Percentiles rank a stretch among this genome's conserved stretches.
These are phyloP conservation scores for Castanea crenata DNA, from an alignment of 306 rosid species.

Conservation along the genomic window DNA sequence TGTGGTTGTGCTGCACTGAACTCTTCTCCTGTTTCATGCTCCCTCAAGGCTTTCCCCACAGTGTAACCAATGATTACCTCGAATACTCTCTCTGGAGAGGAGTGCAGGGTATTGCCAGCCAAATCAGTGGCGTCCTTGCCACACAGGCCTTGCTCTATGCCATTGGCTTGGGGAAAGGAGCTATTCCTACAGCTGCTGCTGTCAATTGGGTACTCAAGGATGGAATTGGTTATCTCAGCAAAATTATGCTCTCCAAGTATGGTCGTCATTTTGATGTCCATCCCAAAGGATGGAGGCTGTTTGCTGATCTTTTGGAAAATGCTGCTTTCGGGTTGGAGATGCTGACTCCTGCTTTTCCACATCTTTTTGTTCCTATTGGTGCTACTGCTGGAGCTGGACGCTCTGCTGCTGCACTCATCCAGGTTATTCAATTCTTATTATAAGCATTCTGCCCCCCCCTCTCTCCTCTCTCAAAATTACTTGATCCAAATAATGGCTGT, in stretches of 20 bases:
- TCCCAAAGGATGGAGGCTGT: slow-evolving; percentile 96
- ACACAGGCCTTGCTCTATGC: slow-evolving; percentile 93
- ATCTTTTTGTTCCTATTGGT: slow-evolving; percentile 66
- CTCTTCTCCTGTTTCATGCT: slow-evolving; percentile 66
- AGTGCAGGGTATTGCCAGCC: slow-evolving; percentile 92
- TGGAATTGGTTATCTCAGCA: slow-evolving; percentile 90
- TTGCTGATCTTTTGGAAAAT: slow-evolving; percentile 87
- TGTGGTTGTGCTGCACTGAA: slow-evolving; percentile 46
- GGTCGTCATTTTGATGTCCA: slow-evolving; percentile 94
- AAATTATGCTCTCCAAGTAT: slow-evolving; percentile 77
- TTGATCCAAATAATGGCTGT: not conserved
- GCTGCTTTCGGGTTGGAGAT: slow-evolving; percentile 94
- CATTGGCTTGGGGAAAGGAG: slow-evolving; percentile 92
- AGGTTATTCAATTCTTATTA: slow-evolving; percentile 23
- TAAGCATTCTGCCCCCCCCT: not conserved
- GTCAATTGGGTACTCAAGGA: slow-evolving; percentile 93
- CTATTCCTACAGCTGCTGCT: slow-evolving; percentile 88
- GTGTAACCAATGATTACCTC: slow-evolving; percentile 79
- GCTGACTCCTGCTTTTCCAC: slow-evolving; percentile 83
- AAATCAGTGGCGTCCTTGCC: slow-evolving; percentile 83
- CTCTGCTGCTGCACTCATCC: slow-evolving; percentile 68
- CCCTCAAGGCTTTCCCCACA: slow-evolving; percentile 84
- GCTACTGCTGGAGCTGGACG: slow-evolving; percentile 91
- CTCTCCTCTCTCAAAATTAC: not conserved
- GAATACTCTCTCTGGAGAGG: slow-evolving; percentile 92